Base-by-base conservation (phyloP, 176 grass and related monocot genomes). In the Echinochloa phyllopogon region DNA sequence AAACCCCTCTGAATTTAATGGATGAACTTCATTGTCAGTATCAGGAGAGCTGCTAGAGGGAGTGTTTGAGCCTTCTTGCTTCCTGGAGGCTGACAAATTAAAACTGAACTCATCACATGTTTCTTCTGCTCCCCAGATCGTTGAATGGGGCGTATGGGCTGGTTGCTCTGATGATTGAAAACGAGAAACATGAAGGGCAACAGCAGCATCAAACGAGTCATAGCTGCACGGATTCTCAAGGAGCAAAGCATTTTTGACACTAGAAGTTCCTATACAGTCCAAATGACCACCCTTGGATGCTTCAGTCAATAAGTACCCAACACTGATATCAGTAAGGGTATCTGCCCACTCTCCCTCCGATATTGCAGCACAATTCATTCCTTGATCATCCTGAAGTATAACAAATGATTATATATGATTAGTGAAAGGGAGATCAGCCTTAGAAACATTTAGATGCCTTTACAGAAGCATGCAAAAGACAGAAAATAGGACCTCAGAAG, bases 151-250 rank as follows among this genome's bases (percentile, higher is more conserved):
- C 52, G 49, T 41, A 55, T 70, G 72, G 43, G 51, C 57, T 20
- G 88, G 64, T 55, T 79, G 77, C 43, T 74, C 72, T 65, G 86
- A 40, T 24, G 76, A 42, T 65, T 92, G 86, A 90, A 88, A 89
- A 70, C 60, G 50, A 85, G 93, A 96, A 70, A 93, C 70, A 65
- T 99, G 96, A 72, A 94, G 88, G 77, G 97, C 97, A 74, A 99
- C 76, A 76, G 90, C 91, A 84, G 93, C 97, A 91, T 99, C 97
- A 88, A 99, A 99, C 11, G 92, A 96, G 75, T 99, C 97, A 77
- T 88, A 96, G 75, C 97, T 99, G 76, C 83, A 87, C 2, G 80
- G 81, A 65, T 86, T 75, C 78, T 94, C 89, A 76, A 84, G 76
- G 16, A 76, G 71, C 50, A 88, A 37, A 77, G 58, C 33, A 57